Conservation (phyloP, 164 flowering plant species). For the Annona squamosa region DNA sequence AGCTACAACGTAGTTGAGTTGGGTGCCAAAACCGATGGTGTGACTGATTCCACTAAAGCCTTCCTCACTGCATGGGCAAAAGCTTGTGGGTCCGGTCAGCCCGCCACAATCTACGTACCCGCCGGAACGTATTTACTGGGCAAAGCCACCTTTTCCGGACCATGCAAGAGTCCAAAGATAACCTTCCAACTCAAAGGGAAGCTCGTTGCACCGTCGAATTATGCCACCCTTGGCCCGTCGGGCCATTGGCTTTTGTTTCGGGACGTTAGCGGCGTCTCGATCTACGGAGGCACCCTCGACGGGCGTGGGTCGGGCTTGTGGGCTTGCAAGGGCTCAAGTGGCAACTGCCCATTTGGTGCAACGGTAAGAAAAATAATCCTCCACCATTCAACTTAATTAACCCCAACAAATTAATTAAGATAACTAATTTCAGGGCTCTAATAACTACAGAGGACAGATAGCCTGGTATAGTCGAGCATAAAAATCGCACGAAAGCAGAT, state of each 20-base stretch:
- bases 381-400: too few relatives aligned
- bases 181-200: conserved; percentile 43
- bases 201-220: conserved; percentile 47
- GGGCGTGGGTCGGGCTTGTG: conserved; percentile 18
- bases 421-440: too few relatives aligned
- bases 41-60: conserved; percentile 21
- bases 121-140: conserved; percentile 8
- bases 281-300: conserved; percentile 22
- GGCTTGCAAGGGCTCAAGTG: conserved; percentile 13
- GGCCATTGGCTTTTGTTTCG: conserved; percentile 21
- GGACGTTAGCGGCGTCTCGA: conserved; percentile 7
- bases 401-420: too few relatives aligned
- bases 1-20: conserved; percentile 19
- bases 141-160: conserved; percentile 24
- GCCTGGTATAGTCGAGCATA: too few relatives aligned
- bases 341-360: conserved; percentile 18
- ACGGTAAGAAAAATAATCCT: conserved; percentile 19
- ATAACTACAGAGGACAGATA: too few relatives aligned
- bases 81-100: conserved; percentile 17
- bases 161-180: conserved; percentile 31
- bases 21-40: conserved; percentile 27
- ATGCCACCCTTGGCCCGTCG: conserved; percentile 23
- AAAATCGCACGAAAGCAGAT: too few relatives aligned
- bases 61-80: conserved; percentile 26
- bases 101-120: conserved; percentile 10